Conservation (phyloP, 129 eudicot species). For the Pseudognaphalium luteoalbum region DNA sequence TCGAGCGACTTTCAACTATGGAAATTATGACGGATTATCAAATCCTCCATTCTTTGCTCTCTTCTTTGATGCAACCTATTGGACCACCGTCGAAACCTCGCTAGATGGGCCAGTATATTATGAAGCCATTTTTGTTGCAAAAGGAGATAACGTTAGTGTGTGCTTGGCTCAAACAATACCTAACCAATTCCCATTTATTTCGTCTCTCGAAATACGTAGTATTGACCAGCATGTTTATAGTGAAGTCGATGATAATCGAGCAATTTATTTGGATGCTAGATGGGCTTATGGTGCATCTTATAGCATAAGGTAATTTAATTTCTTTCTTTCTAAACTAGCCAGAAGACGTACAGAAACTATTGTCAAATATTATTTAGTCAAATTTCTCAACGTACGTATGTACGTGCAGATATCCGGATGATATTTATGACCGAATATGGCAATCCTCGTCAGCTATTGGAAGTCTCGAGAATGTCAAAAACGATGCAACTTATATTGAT, state of each 20-base stretch:
- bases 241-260: conserved; percentile 14
- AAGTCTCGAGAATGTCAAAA: neutral
- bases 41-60: neutral
- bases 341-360: too few relatives aligned
- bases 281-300: conserved; percentile 21
- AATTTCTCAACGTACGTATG: too few relatives aligned
- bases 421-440: conserved; percentile 5
- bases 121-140: conserved; percentile 29
- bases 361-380: too few relatives aligned
- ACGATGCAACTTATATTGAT: neutral
- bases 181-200: conserved; percentile 32
- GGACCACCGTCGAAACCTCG: neutral
- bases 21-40: neutral
- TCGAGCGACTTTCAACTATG: neutral
- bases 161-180: conserved; percentile 34
- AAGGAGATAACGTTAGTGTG: conserved; percentile 13
- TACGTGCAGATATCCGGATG: neutral
- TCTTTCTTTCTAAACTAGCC: too few relatives aligned
- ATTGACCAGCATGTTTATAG: conserved; percentile 12
- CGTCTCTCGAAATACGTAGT: conserved; percentile 32
- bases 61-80: neutral
- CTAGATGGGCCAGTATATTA: neutral
- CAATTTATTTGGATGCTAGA: conserved; percentile 18
- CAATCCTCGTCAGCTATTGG: neutral
- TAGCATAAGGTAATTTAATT: conserved; percentile 19